phyloP scores from a whole-genome alignment of 768 basidiomycete genomes.

The Tubosaeta sp. region DNA sequence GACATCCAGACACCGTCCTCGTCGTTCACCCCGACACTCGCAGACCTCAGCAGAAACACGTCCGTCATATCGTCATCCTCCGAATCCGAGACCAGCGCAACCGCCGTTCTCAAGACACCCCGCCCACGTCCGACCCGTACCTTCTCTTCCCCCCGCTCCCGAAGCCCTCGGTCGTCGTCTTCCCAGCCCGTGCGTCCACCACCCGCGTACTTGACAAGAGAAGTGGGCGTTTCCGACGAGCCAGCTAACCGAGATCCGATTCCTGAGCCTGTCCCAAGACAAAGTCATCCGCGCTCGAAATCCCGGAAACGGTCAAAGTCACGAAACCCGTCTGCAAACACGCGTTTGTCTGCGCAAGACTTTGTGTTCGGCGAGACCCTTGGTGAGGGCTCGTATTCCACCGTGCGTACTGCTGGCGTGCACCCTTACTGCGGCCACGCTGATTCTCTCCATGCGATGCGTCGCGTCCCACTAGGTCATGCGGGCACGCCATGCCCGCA shows the following conservation, averaged over 20 bases:
- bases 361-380: conserved; percentile 72
- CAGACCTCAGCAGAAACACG: conserved; percentile 70
- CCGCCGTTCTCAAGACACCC: conserved; percentile 38
- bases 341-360: conserved; percentile 49
- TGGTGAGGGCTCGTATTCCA: conserved; percentile 81
- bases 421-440: conserved; percentile 4
- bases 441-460: conserved; percentile 9
- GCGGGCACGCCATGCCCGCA: conserved; percentile 47
- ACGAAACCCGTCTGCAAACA: conserved; percentile 44
- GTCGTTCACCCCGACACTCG: conserved; percentile 39
- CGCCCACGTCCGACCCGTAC: conserved; percentile 55
- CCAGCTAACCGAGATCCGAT: conserved; percentile 14
- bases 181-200: conserved; percentile 35
- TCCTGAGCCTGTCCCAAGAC: conserved; percentile 8
- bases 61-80: conserved; percentile 71
- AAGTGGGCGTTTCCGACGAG: conserved; percentile 42
- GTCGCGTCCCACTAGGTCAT: conserved; percentile 43
- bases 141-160: conserved; percentile 60
- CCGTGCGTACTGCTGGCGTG: conserved; percentile 43
- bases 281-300: conserved; percentile 34
- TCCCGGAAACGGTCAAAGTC: conserved; percentile 38
- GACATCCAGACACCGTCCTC: background rate
- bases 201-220: conserved; percentile 56
- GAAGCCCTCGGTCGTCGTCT: conserved; percentile 45
- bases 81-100: conserved; percentile 45